Conservation (phyloP, 2,329 filamentous ascomycete genomes). For the Colletotrichum sp. region DNA sequence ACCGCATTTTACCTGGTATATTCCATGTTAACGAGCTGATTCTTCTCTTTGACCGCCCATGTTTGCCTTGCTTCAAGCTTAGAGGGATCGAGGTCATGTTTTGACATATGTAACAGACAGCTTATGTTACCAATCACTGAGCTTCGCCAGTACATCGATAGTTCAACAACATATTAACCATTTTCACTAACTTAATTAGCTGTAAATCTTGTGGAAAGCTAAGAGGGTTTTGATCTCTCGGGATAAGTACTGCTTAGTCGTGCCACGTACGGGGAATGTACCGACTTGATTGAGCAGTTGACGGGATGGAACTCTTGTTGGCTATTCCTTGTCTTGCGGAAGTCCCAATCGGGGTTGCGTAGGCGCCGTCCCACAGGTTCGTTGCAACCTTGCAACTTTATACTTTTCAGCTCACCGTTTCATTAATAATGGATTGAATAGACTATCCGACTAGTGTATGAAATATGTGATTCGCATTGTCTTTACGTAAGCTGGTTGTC, state of each 20-base stretch:
- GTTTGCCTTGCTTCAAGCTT: neutral
- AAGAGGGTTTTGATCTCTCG: neutral
- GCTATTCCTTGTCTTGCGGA: neutral
- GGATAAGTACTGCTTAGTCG: neutral
- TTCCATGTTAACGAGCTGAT: too few relatives aligned
- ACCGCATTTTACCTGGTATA: too few relatives aligned
- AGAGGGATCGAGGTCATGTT: too few relatives aligned
- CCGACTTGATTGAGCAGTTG: neutral
- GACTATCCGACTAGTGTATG: neutral
- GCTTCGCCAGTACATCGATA: neutral
- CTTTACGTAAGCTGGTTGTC: neutral
- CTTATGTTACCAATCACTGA: neutral
- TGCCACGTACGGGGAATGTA: neutral
- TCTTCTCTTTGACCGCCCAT: too few relatives aligned
- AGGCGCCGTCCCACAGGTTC: neutral
- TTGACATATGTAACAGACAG: too few relatives aligned
- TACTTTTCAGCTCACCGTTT: neutral
- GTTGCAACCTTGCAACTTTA: neutral
- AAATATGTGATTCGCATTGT: neutral
- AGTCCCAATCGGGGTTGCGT: neutral
- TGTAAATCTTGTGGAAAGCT: neutral
- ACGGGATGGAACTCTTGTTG: neutral
- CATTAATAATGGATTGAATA: neutral
- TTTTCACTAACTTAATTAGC: neutral
- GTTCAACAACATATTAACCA: rapidly evolving